Percentiles rank a stretch among this genome's conserved stretches.
Conservation (phyloP, 371 early-diverging fungal genomes). For the Lichtheimia hyalospora region DNA sequence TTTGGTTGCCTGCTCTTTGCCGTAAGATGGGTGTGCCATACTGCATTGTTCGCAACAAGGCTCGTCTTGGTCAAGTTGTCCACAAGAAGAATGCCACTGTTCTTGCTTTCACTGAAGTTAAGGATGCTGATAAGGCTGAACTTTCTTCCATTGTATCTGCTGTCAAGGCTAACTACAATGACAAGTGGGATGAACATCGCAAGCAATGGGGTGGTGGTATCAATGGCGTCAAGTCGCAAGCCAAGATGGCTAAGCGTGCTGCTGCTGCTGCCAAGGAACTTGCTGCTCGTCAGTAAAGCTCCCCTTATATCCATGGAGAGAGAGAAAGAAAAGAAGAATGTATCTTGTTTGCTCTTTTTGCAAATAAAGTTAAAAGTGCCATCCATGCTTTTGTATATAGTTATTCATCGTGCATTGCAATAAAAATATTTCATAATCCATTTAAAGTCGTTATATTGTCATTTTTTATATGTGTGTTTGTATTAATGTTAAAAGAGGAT, state of each 20-base stretch:
- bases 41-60: slow-evolving; percentile 98
- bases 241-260: slow-evolving; percentile 78
- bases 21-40: slow-evolving; percentile 99
- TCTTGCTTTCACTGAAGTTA: slow-evolving; percentile 93
- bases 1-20: slow-evolving; percentile 99
- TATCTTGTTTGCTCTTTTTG: no score
- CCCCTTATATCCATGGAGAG: no score
- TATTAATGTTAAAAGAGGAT: no score
- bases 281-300: slow-evolving; percentile 52
- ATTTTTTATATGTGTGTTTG: no score
- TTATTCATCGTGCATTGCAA: no score
- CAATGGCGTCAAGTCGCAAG: slow-evolving; percentile 92
- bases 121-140: slow-evolving; percentile 94
- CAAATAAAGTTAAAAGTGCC: no score
- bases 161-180: slow-evolving; percentile 91
- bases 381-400: no score
- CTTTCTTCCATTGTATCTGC: slow-evolving; percentile 87
- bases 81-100: slow-evolving; percentile 99
- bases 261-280: slow-evolving; percentile 69
- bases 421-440: no score
- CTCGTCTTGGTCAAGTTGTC: slow-evolving; percentile 96
- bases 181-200: slow-evolving; percentile 91
- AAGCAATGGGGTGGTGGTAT: slow-evolving; percentile 97
- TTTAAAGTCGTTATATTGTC: no score
- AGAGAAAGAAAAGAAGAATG: no score